Evolutionary conservation across 2,329 filamentous ascomycete genomes (phyloP), one percentile per base, ranked within the genome.

Genomic region (Colletotrichum incanum): DNA sequence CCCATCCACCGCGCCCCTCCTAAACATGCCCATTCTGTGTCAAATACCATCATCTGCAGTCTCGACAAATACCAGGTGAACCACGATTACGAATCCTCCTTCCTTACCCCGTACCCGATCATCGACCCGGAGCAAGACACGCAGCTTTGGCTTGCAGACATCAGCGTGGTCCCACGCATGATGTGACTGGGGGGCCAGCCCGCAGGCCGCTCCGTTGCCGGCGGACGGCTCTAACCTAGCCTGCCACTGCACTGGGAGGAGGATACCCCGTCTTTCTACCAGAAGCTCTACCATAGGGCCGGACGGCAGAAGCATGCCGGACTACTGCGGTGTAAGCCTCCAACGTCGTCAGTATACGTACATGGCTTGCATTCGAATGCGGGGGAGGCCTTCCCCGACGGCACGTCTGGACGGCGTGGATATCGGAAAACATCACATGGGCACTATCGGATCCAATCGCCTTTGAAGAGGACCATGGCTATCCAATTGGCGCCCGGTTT

Each of bases 361-460:
- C 56, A 56, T 47, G 49, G 28, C 55, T 47, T 67, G 64, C 68
- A 67, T 65, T 60, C 68, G 41, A 50, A 49, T 71, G 68, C 68
- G 68, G 68, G 68, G 68, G 34, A 56, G 55, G 56, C 49, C 59
- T 56, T 62, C 47, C 47, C 47, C 18, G 11, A 28, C 26, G 23
- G 43, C 18, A 31, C 55, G 63, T 56, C 18, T 71, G 67, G 63
- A 61, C 43, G 64, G 9, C 45, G 63, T 49, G 41, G 31, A 62
- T 31, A 34, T 61, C 28, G 16, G 4, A 14, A 55, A 56, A 34
- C 31, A 67, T 67, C 68, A 71, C 56, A 54, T 54, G 64, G 61
- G 49, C 31, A 16, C 39, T 14, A 23, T 5, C 20, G 34, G n/a
- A n/a, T 20, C 65, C 65, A 67, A 67, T 67, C 55, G 34, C 37